phyloP scores from a whole-genome alignment of 2,329 filamentous ascomycete genomes.

The Arthrobotrys sphaeroides region DNA sequence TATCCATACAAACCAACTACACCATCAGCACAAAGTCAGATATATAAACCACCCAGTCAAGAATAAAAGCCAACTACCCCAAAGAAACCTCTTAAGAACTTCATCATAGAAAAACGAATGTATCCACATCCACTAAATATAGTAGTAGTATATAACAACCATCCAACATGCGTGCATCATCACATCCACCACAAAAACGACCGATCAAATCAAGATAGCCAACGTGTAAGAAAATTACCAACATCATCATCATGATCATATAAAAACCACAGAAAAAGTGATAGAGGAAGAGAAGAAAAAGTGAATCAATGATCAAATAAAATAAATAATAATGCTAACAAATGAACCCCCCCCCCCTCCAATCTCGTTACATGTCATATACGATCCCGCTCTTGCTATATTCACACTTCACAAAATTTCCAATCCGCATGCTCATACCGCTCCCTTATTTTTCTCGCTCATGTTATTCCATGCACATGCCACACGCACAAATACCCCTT shows the following conservation, averaged over 20 bases:
- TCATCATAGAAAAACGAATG: constrained; percentile 1
- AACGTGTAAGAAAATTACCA: neutral
- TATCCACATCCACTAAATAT: constrained; percentile 18
- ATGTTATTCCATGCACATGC: neutral
- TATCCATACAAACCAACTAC: no score
- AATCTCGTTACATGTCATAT: constrained; percentile 1
- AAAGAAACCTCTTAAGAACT: no score
- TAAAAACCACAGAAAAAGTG: no score
- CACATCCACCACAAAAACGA: constrained; percentile 30
- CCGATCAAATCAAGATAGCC: constrained; percentile 13
- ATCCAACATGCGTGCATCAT: no score
- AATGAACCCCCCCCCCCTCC: neutral
- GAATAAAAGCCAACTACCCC: no score
- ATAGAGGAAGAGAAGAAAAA: neutral
- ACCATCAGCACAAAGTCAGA: no score
- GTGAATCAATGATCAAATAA: neutral
- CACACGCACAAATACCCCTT: neutral
- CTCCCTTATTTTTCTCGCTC: neutral
- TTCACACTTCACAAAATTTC: constrained; percentile 21
- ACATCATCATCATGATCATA: no score
- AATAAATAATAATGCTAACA: constrained; percentile 20
- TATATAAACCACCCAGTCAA: no score
- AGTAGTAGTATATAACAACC: neutral
- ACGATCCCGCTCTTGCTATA: neutral
- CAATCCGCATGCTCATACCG: no score